These are phyloP conservation scores for Epithemia pelagica DNA, from an alignment of 108 stramenopile genomes.

Conservation along the genomic window DNA sequence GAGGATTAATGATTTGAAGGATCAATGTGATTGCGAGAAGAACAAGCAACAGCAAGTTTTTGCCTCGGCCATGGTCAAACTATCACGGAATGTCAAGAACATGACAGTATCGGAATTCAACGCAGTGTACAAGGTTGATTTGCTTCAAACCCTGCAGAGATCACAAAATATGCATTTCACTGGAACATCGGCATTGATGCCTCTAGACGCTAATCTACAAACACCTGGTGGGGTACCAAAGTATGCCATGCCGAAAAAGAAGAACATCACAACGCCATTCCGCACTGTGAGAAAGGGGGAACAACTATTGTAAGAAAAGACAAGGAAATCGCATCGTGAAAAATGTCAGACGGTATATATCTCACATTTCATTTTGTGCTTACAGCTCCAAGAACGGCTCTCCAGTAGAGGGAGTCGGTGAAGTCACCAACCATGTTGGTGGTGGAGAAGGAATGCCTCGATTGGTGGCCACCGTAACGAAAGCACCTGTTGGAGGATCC, in stretches of 20 bases:
- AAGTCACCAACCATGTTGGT: neutral
- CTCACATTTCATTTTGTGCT: neutral
- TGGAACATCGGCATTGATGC: neutral
- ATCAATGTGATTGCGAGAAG: neutral
- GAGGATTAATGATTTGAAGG: neutral
- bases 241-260: neutral
- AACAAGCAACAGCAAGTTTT: conserved; percentile 4
- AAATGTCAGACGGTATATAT: neutral
- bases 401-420: neutral
- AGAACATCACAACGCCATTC: neutral
- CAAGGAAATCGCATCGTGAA: neutral
- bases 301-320: neutral
- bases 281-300: conserved; percentile 1
- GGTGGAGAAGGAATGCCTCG: neutral
- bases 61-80: conserved; percentile 1
- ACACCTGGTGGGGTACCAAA: neutral
- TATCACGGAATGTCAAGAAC: neutral
- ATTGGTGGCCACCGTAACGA: conserved; percentile 2
- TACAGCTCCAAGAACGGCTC: conserved; percentile 3
- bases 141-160: neutral
- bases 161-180: neutral
- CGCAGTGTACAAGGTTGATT: neutral
- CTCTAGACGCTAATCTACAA: neutral
- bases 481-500: neutral
- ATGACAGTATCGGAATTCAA: conserved; percentile 7